Evolutionary conservation across 805 yeast genomes (phyloP), one percentile per base, ranked within the genome.

Genomic region (Sugiyamaella floridensis): DNA sequence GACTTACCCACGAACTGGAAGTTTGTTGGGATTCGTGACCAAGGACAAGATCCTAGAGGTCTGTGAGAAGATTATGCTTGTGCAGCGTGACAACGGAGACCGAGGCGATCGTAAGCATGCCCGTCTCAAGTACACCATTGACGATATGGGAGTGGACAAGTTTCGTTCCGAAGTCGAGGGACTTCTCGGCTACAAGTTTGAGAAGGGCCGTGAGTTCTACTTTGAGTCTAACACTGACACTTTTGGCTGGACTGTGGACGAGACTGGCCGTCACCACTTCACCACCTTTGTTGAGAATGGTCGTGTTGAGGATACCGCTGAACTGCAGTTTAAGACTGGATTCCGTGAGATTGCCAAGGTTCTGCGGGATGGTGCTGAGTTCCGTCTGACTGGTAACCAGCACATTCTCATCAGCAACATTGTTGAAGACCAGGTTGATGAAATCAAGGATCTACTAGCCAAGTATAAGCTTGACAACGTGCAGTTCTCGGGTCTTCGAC

Each of bases 71-170:
- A 78, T 92, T 60, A 85, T 92, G 93, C 74, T 89, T 59, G 90
- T 92, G 42, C 98, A 92, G 76, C 82, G 97, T 70, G 98, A 92
- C 68, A 72, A 79, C 65, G 98, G 98, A 74, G 96, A 90, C 71
- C 86, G 98, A 75, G 80, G 82, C 66, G 89, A 92, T 77, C 87
- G 98, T 78, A 92, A 92, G 73, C 97, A 92, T 66, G 98, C 98
- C 44, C 85, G 98, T 74, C 82, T 92, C 74, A 92, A 92, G 84
- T 92, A 92, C 71, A 92, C 98, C 32, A 81, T 92, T 63, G 98
- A 92, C 72, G 95, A 88, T 64, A 73, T 92, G 80, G 92, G 95
- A n/a, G 85, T 86, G 50, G 96, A 86, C 7, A 86, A 76, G 22
- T 92, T 83, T 79, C 85, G 83, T 70, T 64, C 71, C 40, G 84